Base-by-base conservation (phyloP, 2,329 filamentous ascomycete genomes). In the Lasiodiplodia hormozganensis region DNA sequence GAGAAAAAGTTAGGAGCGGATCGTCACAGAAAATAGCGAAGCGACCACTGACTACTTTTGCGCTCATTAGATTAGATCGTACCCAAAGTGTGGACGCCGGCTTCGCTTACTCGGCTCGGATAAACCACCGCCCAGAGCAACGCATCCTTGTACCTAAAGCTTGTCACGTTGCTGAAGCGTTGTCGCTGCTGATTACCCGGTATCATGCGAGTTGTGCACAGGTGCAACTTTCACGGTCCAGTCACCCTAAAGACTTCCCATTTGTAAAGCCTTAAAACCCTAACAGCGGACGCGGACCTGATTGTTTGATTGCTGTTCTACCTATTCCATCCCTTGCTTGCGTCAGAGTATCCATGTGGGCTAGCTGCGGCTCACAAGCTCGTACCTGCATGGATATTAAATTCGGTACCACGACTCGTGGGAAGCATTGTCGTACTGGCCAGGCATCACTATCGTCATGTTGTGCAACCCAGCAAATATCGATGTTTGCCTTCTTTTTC, bases 91-190 rank as follows among this genome's bases (percentile, higher is more conserved):
- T 31, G 56, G 38, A 12, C 21, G 36, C 56, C 38, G 23, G 12
- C n/a, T 60, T 60, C 54, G 54, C 54, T 57, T 57, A 23, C 54
- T 57, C 54, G 54, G 54, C 31, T 38, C 54, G 31, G 54, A 57
- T 57, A 34, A 34, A 34, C 31, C 31, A 34, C 31, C 31, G 31
- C 31, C 31, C 31, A 34, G 31, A 34, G 31, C 31, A 34, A 34
- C 31, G 8, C 31, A 34, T 34, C 31, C 31, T 34, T 34, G 31
- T 34, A n/a, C n/a, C n/a, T n/a, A 34, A 34, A 34, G 31, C 31
- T 34, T 34, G 31, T 34, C 31, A 28, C 28, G 5, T 28, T 28
- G 28, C 28, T 28, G 28, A 34, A 34, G 31, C 8, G 1, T 34
- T 7, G 31, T 34, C 31, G 31, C 31, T 34, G 6, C 31, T 34